Evolutionary conservation across 805 yeast genomes (phyloP).

Genomic region (Myxozyma mucilagina): DNA sequence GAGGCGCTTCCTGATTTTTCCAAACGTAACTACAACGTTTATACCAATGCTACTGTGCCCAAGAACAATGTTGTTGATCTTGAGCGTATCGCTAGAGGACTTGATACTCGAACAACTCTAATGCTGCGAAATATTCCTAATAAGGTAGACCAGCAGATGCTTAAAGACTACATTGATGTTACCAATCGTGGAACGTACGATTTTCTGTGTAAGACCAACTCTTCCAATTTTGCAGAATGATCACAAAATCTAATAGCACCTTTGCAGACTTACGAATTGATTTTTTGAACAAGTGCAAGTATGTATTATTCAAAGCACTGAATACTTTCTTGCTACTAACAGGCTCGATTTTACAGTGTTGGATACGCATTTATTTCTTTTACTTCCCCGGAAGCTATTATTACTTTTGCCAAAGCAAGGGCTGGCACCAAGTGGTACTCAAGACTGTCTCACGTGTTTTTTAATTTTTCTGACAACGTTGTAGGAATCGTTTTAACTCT

Average conservation of each 20-base stretch:
- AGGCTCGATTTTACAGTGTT: slow-evolving; percentile 39
- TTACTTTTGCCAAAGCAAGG: slow-evolving; percentile 48
- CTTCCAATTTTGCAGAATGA: neutral
- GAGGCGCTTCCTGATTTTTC: slow-evolving; percentile 17
- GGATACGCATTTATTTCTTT: slow-evolving; percentile 59
- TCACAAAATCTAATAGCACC: neutral
- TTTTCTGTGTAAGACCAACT: slow-evolving; percentile 43
- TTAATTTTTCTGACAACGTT: neutral
- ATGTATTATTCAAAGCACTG: slow-evolving; percentile 6
- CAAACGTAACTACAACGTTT: slow-evolving; percentile 30
- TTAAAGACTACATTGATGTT: slow-evolving; percentile 49
- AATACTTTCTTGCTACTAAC: neutral
- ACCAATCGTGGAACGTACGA: slow-evolving; percentile 46
- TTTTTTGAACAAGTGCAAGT: slow-evolving; percentile 53
- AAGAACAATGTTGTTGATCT: slow-evolving; percentile 45
- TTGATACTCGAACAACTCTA: slow-evolving; percentile 50
- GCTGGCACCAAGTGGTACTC: slow-evolving; percentile 50
- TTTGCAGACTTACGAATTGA: slow-evolving; percentile 50
- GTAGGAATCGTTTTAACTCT: slow-evolving; percentile 47
- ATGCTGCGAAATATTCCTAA: slow-evolving; percentile 60
- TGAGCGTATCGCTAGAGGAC: slow-evolving; percentile 44
- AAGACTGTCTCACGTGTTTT: neutral
- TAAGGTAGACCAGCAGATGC: slow-evolving; percentile 49
- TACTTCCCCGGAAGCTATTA: slow-evolving; percentile 47
- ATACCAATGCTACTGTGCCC: slow-evolving; percentile 39